A percentile compares a stretch with the other conserved stretches of the same genome.
Evolutionary conservation across 352 stramenopile genomes (phyloP).

Genomic region (Proteromonas lacertae): DNA sequence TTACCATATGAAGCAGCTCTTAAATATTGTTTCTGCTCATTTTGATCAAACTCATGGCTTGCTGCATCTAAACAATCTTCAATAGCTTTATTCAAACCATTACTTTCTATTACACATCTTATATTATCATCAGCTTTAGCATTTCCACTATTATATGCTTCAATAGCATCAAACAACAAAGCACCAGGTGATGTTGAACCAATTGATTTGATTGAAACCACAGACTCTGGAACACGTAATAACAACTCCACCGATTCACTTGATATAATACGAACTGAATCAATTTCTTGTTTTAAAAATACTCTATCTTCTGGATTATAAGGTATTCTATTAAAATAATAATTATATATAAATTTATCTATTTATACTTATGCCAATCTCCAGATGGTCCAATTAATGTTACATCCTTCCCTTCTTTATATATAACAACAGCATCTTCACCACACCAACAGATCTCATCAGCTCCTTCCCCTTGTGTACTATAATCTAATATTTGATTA

Average conservation of each 20-base stretch:
- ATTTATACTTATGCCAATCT: no score
- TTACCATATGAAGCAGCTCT: conserved; percentile 43
- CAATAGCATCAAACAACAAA: conserved; percentile 48
- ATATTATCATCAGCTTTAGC: conserved; percentile 48
- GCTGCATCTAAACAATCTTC: conserved; percentile 42
- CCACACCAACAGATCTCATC: conserved; percentile 40
- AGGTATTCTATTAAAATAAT: conserved; percentile 32
- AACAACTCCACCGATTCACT: conserved; percentile 31
- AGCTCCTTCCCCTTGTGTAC: conserved; percentile 10
- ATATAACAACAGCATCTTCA: conserved; percentile 43
- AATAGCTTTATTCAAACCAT: conserved; percentile 33
- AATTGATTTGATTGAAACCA: conserved; percentile 41
- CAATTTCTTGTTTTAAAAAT: conserved; percentile 19
- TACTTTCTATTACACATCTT: conserved; percentile 32
- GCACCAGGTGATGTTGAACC: conserved; percentile 36
- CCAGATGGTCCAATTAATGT: not conserved
- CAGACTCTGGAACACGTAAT: conserved; percentile 30
- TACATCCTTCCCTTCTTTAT: conserved; percentile 16
- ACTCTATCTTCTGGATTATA: conserved; percentile 29
- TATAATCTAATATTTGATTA: not conserved
- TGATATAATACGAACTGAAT: conserved; percentile 31
- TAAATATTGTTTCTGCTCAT: conserved; percentile 28
- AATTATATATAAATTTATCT: no score
- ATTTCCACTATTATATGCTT: conserved; percentile 40
- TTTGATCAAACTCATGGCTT: conserved; percentile 36